Percentiles rank a stretch among this genome's conserved stretches.
Conservation (phyloP, 495 filamentous ascomycete species). For the Elasticomyces elasticus region DNA sequence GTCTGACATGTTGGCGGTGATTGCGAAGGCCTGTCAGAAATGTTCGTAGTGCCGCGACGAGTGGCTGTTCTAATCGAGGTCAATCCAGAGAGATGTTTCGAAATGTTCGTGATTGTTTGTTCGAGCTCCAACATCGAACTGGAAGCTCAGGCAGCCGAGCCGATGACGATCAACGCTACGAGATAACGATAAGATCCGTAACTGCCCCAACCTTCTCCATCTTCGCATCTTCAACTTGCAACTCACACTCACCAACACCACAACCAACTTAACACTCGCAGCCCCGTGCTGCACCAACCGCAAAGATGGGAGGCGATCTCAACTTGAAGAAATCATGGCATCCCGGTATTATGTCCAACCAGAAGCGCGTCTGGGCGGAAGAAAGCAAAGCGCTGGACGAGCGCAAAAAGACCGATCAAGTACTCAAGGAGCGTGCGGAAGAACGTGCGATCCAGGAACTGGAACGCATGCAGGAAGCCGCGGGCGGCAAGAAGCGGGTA, state of each 20-base stretch:
- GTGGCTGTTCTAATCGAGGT: too few species aligned
- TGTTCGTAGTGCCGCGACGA: too few species aligned
- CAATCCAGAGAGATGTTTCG: background rate
- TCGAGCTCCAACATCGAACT: background rate
- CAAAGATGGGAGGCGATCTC: conserved; percentile 72
- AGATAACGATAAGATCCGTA: too few species aligned
- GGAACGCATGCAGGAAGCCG: conserved; percentile 77
- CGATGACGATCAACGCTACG: background rate
- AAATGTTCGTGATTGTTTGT: background rate
- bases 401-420: conserved; percentile 78
- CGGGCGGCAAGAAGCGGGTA: conserved; percentile 63
- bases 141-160: background rate
- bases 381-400: conserved; percentile 93
- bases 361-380: conserved; percentile 71
- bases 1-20: conserved; percentile 64
- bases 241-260: background rate
- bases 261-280: background rate
- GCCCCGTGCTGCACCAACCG: background rate
- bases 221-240: background rate
- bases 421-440: conserved; percentile 84
- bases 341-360: conserved; percentile 71
- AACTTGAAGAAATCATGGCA: conserved; percentile 99
- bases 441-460: conserved; percentile 89
- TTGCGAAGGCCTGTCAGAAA: too few species aligned
- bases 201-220: background rate